Conservation (phyloP, 495 filamentous ascomycete species). For the Immersiella caudata region DNA sequence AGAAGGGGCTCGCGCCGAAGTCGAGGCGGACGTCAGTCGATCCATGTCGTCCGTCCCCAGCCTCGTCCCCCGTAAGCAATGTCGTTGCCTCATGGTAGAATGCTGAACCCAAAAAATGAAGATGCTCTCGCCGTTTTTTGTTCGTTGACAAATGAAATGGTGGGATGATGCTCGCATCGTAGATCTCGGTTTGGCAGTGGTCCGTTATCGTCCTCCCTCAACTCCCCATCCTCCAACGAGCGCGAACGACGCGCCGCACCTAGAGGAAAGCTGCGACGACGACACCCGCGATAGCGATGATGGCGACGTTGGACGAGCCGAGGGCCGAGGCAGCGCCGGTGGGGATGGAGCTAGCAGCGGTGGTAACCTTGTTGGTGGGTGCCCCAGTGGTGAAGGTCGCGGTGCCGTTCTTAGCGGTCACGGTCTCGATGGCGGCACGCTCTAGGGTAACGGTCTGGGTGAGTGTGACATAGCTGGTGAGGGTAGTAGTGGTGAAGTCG, state of each 20-base stretch:
- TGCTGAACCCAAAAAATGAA: slow-evolving; percentile 14
- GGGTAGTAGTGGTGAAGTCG: slow-evolving; percentile 40
- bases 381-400: slow-evolving; percentile 31
- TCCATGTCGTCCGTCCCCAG: background rate
- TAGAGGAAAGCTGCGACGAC: slow-evolving; percentile 52
- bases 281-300: slow-evolving; percentile 48
- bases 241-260: slow-evolving; percentile 8
- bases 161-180: slow-evolving; percentile 50
- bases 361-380: slow-evolving; percentile 29
- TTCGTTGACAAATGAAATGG: slow-evolving; percentile 47
- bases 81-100: slow-evolving; percentile 15
- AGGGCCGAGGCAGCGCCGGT: slow-evolving; percentile 40
- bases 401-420: slow-evolving; percentile 47
- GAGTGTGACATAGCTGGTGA: slow-evolving; percentile 54
- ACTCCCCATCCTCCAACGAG: slow-evolving; percentile 10
- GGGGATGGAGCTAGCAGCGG: slow-evolving; percentile 25
- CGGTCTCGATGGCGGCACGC: slow-evolving; percentile 49
- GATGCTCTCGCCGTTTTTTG: slow-evolving; percentile 14
- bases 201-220: background rate
- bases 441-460: slow-evolving; percentile 56
- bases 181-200: slow-evolving; percentile 37
- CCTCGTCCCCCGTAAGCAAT: background rate
- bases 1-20: background rate
- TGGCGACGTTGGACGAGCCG: slow-evolving; percentile 41
- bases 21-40: background rate